phyloP scores from a whole-genome alignment of 495 filamentous ascomycete genomes.

The Amniculicola lignicola region DNA sequence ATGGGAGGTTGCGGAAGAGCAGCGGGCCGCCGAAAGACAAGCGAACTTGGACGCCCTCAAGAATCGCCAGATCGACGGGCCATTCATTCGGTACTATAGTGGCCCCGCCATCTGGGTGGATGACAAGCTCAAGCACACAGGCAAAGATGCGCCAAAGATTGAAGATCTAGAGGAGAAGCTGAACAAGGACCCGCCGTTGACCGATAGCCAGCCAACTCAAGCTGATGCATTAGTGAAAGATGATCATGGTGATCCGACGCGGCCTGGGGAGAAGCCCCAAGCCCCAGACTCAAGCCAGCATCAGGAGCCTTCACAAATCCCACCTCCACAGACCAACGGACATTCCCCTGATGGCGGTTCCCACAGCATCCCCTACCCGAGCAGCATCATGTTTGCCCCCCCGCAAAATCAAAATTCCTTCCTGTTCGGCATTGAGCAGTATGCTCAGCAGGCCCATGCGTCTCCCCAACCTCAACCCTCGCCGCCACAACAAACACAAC shows the following conservation, averaged over 20 bases:
- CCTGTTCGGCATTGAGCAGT: conserved; percentile 40
- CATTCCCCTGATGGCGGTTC: not conserved
- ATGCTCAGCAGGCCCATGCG: conserved; percentile 19
- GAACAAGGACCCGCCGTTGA: conserved; percentile 41
- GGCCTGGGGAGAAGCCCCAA: not conserved
- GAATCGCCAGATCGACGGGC: conserved; percentile 79
- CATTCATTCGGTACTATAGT: conserved; percentile 91
- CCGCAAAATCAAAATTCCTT: conserved; percentile 30
- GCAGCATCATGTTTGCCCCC: conserved; percentile 17
- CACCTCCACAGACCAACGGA: not conserved
- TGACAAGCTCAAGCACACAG: conserved; percentile 64
- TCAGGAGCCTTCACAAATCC: conserved; percentile 2
- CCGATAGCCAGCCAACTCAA: not conserved
- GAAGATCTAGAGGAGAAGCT: conserved; percentile 56
- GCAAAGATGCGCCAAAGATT: conserved; percentile 57
- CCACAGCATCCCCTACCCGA: conserved; percentile 9
- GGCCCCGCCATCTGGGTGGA: conserved; percentile 74
- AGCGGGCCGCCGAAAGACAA: conserved; percentile 74
- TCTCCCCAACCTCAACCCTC: conserved; percentile 3
- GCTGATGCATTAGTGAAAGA: not conserved
- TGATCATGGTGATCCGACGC: not conserved
- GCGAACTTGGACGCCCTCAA: conserved; percentile 80
- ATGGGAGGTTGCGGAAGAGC: conserved; percentile 90
- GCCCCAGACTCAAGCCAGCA: not conserved
- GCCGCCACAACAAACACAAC: not conserved